phyloP scores from a whole-genome alignment of 2,329 filamentous ascomycete genomes.

The Xylariales sp. region DNA sequence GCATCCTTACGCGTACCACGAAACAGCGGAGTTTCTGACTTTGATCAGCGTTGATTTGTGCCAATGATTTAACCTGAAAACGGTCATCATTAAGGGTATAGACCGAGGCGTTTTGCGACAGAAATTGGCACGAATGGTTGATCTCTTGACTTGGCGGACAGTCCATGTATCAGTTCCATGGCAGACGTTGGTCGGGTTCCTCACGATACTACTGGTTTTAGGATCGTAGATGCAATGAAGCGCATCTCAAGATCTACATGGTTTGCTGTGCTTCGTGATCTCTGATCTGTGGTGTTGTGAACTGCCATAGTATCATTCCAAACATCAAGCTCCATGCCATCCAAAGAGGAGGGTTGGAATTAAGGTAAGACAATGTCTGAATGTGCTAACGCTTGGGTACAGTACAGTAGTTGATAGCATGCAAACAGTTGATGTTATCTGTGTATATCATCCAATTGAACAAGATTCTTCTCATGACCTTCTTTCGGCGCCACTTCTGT shows the following conservation, averaged over 20 bases:
- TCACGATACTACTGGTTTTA: background rate
- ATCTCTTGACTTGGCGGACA: background rate
- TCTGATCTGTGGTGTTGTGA: too few species aligned
- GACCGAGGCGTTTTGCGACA: background rate
- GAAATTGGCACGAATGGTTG: background rate
- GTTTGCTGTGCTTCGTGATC: conserved; percentile 2
- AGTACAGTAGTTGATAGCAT: too few species aligned
- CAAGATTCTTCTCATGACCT: too few species aligned
- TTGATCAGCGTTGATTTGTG: background rate
- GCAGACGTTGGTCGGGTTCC: background rate
- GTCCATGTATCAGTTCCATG: background rate
- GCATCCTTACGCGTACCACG: background rate
- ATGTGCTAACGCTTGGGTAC: too few species aligned
- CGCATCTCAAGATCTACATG: background rate
- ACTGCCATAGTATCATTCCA: too few species aligned
- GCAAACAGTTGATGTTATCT: too few species aligned
- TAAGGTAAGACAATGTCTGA: too few species aligned
- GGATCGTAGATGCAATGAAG: conserved; percentile 1
- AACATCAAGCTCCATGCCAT: too few species aligned
- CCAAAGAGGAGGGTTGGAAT: too few species aligned
- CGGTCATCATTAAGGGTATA: background rate
- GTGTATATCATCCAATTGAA: too few species aligned
- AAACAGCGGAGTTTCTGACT: background rate
- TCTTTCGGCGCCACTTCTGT: too few species aligned
- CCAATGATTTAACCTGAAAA: conserved; percentile 1